Base-by-base conservation (phyloP, 2,329 filamentous ascomycete species). In the Cyanodermella asteris region DNA sequence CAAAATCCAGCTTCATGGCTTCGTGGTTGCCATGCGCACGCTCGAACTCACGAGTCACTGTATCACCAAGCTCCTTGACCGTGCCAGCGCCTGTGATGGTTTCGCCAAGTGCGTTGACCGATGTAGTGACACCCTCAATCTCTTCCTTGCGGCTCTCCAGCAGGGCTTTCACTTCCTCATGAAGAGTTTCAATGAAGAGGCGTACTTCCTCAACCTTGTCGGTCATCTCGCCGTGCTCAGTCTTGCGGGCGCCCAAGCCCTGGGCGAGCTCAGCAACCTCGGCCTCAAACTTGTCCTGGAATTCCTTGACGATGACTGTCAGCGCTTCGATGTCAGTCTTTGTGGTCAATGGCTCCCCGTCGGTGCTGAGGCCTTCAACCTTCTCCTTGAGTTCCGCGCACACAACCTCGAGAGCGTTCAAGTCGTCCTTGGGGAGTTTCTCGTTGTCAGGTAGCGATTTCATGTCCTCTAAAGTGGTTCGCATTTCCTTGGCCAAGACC, bases 41-140 rank as follows among this genome's bases (percentile, higher is more conserved):
- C 39, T 93, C 81, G 31, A 94, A 91, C 42, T 93, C 82, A 1
- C 64, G 55, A 45, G 75, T 81, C 48, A 94, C 69, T 3, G 69
- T 65, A 27, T 77, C 71, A 20, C 70, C 65, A 44, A 82, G 61
- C 28, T 73, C 71, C 38, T 71, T 72, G 26, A 82, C 52, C 33
- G 70, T 72, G 10, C 50, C 49, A 29, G 54, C 54, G 19, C 41
- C 46, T 28, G 51, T 48, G 10, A 55, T 46, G 9, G 49, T 50
- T 18, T 76, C 72, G 30, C 77, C 65, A 3, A 93, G 53, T 5
- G 64, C 63, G 37, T 82, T 75, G 27, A 71, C 52, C 4, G 64
- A 60, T 22, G 59, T 59, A 32, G 58, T 59, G 20, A 69, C 46
- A 28, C 56, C 56, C 16, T 56, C 47, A 18, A 50, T 40, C 1